Conservation (phyloP, 345 rosid genomes). For the Boechera stricta region DNA sequence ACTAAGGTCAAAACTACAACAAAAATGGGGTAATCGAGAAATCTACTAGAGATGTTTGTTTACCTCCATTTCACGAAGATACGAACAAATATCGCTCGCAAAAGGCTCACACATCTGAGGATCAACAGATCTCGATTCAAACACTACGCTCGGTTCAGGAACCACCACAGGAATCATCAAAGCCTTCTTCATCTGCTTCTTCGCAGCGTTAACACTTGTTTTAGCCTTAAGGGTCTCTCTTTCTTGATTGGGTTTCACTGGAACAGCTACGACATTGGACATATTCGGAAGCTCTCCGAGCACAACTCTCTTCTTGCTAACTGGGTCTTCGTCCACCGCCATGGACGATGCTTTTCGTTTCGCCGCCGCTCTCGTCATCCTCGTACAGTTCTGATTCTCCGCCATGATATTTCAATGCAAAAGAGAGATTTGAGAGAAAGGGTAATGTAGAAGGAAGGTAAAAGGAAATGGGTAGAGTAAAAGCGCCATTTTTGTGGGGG, state of each 20-base stretch:
- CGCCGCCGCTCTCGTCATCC: constrained; percentile 43
- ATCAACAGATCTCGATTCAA: constrained; percentile 38
- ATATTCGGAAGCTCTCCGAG: constrained; percentile 40
- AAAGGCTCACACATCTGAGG: constrained; percentile 43
- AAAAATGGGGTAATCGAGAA: background rate
- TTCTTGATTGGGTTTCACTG: constrained; percentile 3
- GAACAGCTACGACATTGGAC: constrained; percentile 37
- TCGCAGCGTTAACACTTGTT: background rate
- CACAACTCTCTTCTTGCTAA: constrained; percentile 37
- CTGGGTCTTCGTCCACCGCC: constrained; percentile 23
- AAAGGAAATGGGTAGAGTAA: constrained; percentile 1
- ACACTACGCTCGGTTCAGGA: background rate
- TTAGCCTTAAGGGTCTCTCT: constrained; percentile 3
- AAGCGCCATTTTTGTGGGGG: constrained; percentile 36
- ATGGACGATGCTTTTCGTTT: constrained; percentile 40
- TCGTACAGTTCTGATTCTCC: constrained; percentile 39
- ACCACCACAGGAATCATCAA: background rate
- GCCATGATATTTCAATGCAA: constrained; percentile 18
- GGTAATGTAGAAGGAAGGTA: background rate
- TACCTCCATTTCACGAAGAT: constrained; percentile 43
- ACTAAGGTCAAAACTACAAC: background rate
- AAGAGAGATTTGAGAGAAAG: constrained; percentile 3
- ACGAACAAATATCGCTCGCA: constrained; percentile 26
- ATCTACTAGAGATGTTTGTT: background rate
- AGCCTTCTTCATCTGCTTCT: constrained; percentile 33